Base-by-base conservation (phyloP, 148 eudicot species). In the Amaranthus hypochondriacus region DNA sequence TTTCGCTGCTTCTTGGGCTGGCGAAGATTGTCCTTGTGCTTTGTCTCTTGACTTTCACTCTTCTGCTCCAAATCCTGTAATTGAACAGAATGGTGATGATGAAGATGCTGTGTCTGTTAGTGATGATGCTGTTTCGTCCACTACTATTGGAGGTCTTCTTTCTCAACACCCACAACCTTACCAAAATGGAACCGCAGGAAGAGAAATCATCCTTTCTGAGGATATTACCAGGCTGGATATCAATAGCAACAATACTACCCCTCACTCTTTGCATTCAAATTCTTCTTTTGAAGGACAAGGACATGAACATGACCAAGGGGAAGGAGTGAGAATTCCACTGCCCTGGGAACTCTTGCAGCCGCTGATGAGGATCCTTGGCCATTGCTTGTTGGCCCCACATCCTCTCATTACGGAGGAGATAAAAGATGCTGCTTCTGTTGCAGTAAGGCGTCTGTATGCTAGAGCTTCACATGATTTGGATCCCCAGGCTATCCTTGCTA, bases 301-400 rank as follows among this genome's bases (percentile, higher is more conserved):
- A 12, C 13, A 12, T 13, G 6, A 57, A 43, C 4, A 42, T 3
- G 55, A 13, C 6, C 57, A 39, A 72, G 66, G 7, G 4, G 48
- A 70, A 62, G 89, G 86, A 28, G 77, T 67, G 12, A 80, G 89
- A 57, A 89, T 91, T 82, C 91, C 94, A 4, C 84, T 93, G 56
- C 92, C 98, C 0, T 93, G 97, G 98, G 98, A 93, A 84, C 77
- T 93, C 48, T 66, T 91, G 71, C 98, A 91, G 86, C 98, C 97
- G 0, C 65, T 85, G 67, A 69, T 93, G 72, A 89, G 97, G 77
- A 89, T 94, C 48, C 75, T 94, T 14, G 98, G 93, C 9, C 98
- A 94, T 67, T 94, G 97, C 70, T 84, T 94, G 52, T 70, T 91
- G 80, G 97, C 87, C 11, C 97, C 81, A 14, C 67, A 84, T 12